A percentile compares a stretch with the other conserved stretches of the same genome.
Evolutionary conservation across 768 basidiomycete species (phyloP).

Genomic region (Tephrocybe sp.): DNA sequence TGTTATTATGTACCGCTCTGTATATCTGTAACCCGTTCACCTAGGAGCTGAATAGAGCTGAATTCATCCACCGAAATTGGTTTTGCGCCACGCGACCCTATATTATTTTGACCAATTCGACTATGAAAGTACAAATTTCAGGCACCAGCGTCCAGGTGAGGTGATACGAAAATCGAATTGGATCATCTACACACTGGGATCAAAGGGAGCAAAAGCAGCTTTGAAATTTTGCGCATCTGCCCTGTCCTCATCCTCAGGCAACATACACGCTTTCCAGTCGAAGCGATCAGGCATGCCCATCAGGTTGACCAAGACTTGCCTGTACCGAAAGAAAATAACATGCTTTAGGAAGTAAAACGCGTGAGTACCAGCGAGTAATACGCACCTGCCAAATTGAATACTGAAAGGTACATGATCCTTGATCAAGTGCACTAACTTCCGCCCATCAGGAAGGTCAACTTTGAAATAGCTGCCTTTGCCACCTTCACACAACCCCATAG

Average conservation of each 20-base stretch:
- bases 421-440: constrained; percentile 82
- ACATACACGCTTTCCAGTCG: constrained; percentile 90
- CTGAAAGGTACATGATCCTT: constrained; percentile 76
- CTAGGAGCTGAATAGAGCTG: not conserved
- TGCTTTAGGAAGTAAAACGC: constrained; percentile 8
- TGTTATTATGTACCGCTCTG: not conserved
- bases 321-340: constrained; percentile 26
- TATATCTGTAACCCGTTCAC: not conserved
- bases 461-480: constrained; percentile 80
- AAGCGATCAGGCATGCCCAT: constrained; percentile 72
- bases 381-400: constrained; percentile 92
- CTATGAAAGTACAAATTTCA: not conserved
- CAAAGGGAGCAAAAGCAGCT: constrained; percentile 72
- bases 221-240: constrained; percentile 85
- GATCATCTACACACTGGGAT: constrained; percentile 41
- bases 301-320: constrained; percentile 79
- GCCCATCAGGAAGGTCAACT: constrained; percentile 85
- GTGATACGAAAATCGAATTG: not conserved
- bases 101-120: not conserved
- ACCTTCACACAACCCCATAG: constrained; percentile 50
- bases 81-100: not conserved
- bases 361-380: not conserved
- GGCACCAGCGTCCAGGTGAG: not conserved
- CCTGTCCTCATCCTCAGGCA: constrained; percentile 82
- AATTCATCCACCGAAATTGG: not conserved